A percentile compares a stretch with the other conserved stretches of the same genome.
Evolutionary conservation across 2,329 filamentous ascomycete genomes (phyloP).

Genomic region (Ophiostoma montium): DNA sequence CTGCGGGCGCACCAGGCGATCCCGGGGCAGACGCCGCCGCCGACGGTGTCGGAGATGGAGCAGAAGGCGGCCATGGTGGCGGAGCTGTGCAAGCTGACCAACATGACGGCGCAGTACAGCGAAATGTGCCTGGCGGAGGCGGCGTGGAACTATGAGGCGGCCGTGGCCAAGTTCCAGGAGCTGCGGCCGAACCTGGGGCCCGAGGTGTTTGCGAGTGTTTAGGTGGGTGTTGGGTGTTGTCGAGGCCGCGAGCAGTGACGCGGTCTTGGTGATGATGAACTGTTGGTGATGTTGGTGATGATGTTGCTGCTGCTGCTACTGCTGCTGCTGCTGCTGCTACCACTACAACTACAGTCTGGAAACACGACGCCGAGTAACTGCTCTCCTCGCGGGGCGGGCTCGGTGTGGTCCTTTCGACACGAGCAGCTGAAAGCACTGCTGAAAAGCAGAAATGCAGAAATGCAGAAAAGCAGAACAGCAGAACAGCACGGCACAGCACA

Average conservation of each 20-base stretch:
- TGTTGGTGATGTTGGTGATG: no score
- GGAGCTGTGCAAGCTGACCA: slow-evolving; percentile 62
- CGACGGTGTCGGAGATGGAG: slow-evolving; percentile 16
- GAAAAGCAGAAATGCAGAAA: no score
- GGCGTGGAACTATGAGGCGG: slow-evolving; percentile 66
- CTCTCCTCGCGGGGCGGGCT: no score
- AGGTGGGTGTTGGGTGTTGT: background rate
- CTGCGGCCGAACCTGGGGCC: slow-evolving; percentile 23
- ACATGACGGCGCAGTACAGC: slow-evolving; percentile 67
- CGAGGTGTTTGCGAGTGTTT: background rate
- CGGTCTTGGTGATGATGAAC: background rate
- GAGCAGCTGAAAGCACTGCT: no score
- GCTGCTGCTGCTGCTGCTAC: background rate
- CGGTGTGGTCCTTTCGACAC: no score
- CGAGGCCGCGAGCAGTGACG: background rate
- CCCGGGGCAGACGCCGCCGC: slow-evolving; percentile 23
- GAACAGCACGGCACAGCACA: background rate
- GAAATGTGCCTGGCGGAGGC: slow-evolving; percentile 68
- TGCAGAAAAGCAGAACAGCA: no score
- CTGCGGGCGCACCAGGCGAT: slow-evolving; percentile 50
- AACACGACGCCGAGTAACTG: no score
- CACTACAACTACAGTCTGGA: no score
- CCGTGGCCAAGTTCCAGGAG: slow-evolving; percentile 59
- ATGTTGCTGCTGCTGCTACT: background rate
- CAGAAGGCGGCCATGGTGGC: slow-evolving; percentile 56